Percentiles rank a stretch among this genome's conserved stretches.
These are phyloP conservation scores for Solanum chiquidenum DNA, from an alignment of 257 asterid genomes.

Conservation along the genomic window DNA sequence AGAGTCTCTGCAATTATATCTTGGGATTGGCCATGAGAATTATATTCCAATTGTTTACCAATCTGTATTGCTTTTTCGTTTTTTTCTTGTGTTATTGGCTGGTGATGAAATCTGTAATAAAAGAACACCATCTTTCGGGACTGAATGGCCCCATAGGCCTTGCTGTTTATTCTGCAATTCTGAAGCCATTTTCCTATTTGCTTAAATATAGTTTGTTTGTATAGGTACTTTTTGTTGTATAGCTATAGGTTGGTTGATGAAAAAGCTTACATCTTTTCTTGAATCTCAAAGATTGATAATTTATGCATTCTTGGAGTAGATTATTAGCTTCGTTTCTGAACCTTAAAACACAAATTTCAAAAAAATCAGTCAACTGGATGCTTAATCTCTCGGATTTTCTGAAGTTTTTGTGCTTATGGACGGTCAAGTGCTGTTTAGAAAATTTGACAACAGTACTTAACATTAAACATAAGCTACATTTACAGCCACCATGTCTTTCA, in stretches of 20 bases:
- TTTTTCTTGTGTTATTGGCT: constrained; percentile 5
- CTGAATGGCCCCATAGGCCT: constrained; percentile 42
- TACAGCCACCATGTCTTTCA: background rate
- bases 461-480: constrained; percentile 23
- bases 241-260: background rate
- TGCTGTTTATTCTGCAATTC: constrained; percentile 67
- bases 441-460: background rate
- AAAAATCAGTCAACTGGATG: background rate
- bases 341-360: too few species aligned
- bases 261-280: background rate
- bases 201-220: background rate
- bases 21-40: constrained; percentile 73
- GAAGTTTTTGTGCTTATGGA: background rate
- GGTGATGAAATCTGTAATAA: constrained; percentile 28
- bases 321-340: too few species aligned
- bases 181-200: constrained; percentile 35
- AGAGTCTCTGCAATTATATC: constrained; percentile 42
- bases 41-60: constrained; percentile 3
- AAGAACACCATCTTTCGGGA: constrained; percentile 77
- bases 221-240: too few species aligned
- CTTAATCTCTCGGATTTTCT: background rate
- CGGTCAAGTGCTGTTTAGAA: background rate
- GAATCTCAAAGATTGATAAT: background rate
- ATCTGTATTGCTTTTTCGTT: background rate
- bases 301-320: background rate